These are phyloP conservation scores for Penicillium freii DNA, from an alignment of 2,329 filamentous ascomycete species.

Conservation along the genomic window DNA sequence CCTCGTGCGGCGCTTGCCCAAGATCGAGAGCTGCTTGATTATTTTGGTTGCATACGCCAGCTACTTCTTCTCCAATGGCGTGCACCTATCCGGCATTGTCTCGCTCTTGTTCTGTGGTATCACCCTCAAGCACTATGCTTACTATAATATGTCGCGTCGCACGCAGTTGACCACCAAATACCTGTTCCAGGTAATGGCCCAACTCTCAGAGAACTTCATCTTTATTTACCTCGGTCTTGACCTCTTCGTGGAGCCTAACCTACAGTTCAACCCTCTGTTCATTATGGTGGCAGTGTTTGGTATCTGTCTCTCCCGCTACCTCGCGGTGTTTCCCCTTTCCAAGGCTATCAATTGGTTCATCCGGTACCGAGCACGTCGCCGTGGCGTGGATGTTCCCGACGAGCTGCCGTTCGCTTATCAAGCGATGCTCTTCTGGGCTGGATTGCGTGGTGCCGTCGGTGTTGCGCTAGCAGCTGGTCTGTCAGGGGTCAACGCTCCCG, in stretches of 20 bases:
- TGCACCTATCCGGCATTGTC: conserved; percentile 95
- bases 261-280: conserved; percentile 90
- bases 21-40: conserved; percentile 94
- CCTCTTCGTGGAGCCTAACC: conserved; percentile 83
- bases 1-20: conserved; percentile 84
- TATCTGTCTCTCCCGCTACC: conserved; percentile 88
- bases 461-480: conserved; percentile 90
- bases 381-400: conserved; percentile 73
- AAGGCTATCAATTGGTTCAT: conserved; percentile 89
- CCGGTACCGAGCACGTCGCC: conserved; percentile 74
- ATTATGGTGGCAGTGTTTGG: conserved; percentile 90
- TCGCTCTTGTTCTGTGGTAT: conserved; percentile 96
- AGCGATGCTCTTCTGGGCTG: conserved; percentile 99
- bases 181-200: conserved; percentile 89
- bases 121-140: conserved; percentile 96
- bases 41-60: conserved; percentile 92
- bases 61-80: conserved; percentile 96
- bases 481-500: conserved; percentile 74
- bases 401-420: conserved; percentile 94
- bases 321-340: conserved; percentile 91
- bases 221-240: conserved; percentile 98
- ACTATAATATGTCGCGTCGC: conserved; percentile 98
- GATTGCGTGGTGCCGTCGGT: conserved; percentile 89
- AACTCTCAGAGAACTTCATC: conserved; percentile 98
- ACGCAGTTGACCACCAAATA: conserved; percentile 98